Conservation (phyloP, 345 rosid species). For the Mercurialis annua region DNA sequence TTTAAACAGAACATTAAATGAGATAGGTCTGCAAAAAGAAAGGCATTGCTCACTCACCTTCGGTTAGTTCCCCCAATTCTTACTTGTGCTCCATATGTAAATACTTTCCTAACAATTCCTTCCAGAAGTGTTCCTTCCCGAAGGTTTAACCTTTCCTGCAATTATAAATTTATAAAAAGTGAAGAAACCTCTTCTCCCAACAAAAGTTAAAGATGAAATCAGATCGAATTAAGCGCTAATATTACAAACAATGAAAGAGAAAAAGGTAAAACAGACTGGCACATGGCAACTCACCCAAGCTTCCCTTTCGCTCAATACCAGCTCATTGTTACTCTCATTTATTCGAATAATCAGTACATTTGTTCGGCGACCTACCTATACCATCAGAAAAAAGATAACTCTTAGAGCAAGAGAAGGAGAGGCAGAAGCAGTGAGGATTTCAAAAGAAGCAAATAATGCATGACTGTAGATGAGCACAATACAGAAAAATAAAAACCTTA, state of each 20-base stretch:
- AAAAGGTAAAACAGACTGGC: background rate
- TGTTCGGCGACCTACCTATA: slow-evolving; percentile 62
- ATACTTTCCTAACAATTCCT: slow-evolving; percentile 70
- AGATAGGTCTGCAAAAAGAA: slow-evolving; percentile 8
- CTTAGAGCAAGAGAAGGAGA: background rate
- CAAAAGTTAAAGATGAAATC: background rate
- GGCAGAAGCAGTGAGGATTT: background rate
- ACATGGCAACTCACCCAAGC: slow-evolving; percentile 63
- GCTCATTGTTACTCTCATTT: slow-evolving; percentile 69
- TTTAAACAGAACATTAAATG: background rate
- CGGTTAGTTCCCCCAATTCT: slow-evolving; percentile 71
- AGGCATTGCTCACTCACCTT: slow-evolving; percentile 44
- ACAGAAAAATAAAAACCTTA: background rate
- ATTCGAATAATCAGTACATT: slow-evolving; percentile 56
- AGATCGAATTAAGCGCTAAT: background rate
- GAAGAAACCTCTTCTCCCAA: slow-evolving; percentile 9
- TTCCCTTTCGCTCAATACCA: slow-evolving; percentile 70
- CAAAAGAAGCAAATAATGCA: background rate
- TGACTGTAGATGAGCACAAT: slow-evolving; percentile 6
- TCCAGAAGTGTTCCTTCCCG: slow-evolving; percentile 85
- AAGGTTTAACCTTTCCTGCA: slow-evolving; percentile 72
- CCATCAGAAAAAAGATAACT: slow-evolving; percentile 19
- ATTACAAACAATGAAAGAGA: background rate
- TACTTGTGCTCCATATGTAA: slow-evolving; percentile 89
- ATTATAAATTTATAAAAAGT: slow-evolving; percentile 10